Evolutionary conservation across 352 stramenopile genomes (phyloP).

Genomic region (Phytophthora vignae): DNA sequence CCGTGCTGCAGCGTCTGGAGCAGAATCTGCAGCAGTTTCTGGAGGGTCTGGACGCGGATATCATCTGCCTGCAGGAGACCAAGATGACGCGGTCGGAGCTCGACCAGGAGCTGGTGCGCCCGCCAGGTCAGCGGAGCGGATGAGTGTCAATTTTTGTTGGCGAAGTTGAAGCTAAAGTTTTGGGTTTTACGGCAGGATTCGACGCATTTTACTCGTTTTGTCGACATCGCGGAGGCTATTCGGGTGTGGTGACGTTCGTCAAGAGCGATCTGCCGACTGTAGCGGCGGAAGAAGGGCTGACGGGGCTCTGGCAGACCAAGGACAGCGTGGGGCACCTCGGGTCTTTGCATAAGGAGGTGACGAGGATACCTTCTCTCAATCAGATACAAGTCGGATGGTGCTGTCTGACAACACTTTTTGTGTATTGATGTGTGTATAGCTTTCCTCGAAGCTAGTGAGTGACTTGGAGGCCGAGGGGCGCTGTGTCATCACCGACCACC

Average conservation of each 20-base stretch:
- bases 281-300: conserved; percentile 78
- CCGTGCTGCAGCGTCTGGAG: conserved; percentile 69
- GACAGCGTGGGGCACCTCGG: conserved; percentile 68
- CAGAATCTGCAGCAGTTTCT: conserved; percentile 63
- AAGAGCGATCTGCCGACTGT: conserved; percentile 57
- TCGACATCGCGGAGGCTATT: conserved; percentile 70
- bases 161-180: background rate
- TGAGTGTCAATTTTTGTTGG: background rate
- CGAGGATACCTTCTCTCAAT: no score
- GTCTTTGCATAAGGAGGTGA: conserved; percentile 55
- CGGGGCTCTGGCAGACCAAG: conserved; percentile 62
- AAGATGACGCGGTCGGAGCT: conserved; percentile 88
- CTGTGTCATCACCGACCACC: conserved; percentile 89
- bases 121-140: conserved; percentile 44
- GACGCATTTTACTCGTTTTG: conserved; percentile 90
- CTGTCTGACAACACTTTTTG: background rate
- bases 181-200: conserved; percentile 47
- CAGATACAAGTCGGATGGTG: background rate
- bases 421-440: conserved; percentile 29
- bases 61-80: conserved; percentile 89
- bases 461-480: conserved; percentile 84
- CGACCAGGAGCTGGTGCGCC: conserved; percentile 77
- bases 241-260: conserved; percentile 82
- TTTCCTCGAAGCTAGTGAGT: conserved; percentile 60
- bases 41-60: conserved; percentile 63